These are phyloP conservation scores for Persicaria maculosa DNA, from an alignment of 148 eudicot genomes.

Conservation along the genomic window DNA sequence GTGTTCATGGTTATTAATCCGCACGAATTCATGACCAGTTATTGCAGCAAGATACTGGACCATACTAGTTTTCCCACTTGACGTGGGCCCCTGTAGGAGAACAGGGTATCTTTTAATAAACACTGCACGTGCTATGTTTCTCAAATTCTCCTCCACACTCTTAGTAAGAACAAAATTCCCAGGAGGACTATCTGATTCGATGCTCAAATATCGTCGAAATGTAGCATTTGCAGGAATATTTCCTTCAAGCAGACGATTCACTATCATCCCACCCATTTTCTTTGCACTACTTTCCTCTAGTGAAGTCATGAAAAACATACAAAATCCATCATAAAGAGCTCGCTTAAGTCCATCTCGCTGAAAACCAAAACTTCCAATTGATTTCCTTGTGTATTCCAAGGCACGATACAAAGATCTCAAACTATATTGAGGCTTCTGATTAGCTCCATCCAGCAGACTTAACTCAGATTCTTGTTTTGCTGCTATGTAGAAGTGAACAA, in stretches of 20 bases:
- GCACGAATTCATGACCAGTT: conserved; percentile 88
- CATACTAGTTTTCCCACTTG: conserved; percentile 98
- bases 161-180: conserved; percentile 61
- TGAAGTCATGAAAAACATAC: conserved; percentile 77
- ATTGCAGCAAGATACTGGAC: conserved; percentile 83
- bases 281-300: conserved; percentile 69
- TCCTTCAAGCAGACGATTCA: conserved; percentile 42
- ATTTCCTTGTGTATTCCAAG: conserved; percentile 62
- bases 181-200: conserved; percentile 23
- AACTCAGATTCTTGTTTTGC: conserved; percentile 85
- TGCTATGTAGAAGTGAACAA: conserved; percentile 68
- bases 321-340: conserved; percentile 88
- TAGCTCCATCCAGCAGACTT: conserved; percentile 92
- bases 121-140: conserved; percentile 70
- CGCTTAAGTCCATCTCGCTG: conserved; percentile 36
- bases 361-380: conserved; percentile 43
- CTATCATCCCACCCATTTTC: conserved; percentile 49
- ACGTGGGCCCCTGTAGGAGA: conserved; percentile 95
- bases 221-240: conserved; percentile 38
- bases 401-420: conserved; percentile 94
- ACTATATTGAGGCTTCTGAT: conserved; percentile 97
- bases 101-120: conserved; percentile 84
- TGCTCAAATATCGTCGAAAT: conserved; percentile 36
- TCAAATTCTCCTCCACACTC: conserved; percentile 71
- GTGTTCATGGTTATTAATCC: conserved; percentile 95